Base-by-base conservation (phyloP, 1,139 yeast species). In the Pichia sorboxylosa region DNA sequence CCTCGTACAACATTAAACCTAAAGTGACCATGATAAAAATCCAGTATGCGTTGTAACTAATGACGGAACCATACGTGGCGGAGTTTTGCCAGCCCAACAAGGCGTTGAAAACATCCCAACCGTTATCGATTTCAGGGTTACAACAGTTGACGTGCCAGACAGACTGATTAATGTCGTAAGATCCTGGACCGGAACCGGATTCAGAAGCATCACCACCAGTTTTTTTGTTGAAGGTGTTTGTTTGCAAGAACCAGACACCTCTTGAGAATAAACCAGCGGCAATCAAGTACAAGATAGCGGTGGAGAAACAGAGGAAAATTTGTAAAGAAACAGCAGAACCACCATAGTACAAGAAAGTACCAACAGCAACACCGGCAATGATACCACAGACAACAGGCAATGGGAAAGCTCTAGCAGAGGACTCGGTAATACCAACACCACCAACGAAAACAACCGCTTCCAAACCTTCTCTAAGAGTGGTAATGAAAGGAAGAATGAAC, bases 61-160 rank as follows among this genome's bases (percentile, higher is more conserved):
- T 62, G 40, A 85, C 84, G 2, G 93, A 80, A 34, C 94, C 93
- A 50, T 82, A 72, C 42, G 94, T 84, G 38, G 95, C 95, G 36
- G 85, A 68, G 58, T 83, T 83, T 61, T 82, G 93, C 94, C 94
- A 83, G 44, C 94, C 94, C 34, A 83, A 60, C 35, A 82, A 57
- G 10, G 93, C 80, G 50, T 83, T 84, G 68, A 85, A 84, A 40
- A 85, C 73, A 71, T 81, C 92, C 94, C 94, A 85, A 61, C 92
- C 92, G 40, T 82, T 77, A 54, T 84, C 94, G 30, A 66, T 65
- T 57, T 77, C 82, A 24, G 94, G 93, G 59, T 83, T 84, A 62
- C 95, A 85, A 61, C 95, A 85, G 64, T 85, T 84, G 41, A 85
- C 87, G 57, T 85, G 96, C 84, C 94, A 85, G 13, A 85, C 94